Evolutionary conservation across 139 green algal genomes (phyloP).

Genomic region (Chlorella sp.): DNA sequence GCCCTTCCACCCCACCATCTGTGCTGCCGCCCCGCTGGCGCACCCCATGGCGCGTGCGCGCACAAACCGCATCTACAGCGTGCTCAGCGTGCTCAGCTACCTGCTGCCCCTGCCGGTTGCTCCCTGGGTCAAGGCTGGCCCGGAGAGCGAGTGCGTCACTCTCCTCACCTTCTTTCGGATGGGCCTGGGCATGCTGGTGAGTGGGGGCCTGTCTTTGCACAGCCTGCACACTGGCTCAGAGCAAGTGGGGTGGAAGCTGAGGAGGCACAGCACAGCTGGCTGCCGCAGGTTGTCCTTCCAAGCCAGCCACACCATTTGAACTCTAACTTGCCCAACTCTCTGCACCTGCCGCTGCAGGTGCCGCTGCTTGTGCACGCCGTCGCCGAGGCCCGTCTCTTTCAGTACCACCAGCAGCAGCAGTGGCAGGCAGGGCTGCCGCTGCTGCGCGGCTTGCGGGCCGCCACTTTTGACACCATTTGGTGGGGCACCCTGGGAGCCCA

Average conservation of each 20-base stretch:
- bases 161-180: background rate
- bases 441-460: no score
- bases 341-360: background rate
- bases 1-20: background rate
- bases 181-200: background rate
- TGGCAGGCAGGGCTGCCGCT: background rate
- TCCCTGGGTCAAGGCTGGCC: no score
- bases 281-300: no score
- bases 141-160: background rate
- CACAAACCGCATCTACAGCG: background rate
- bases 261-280: background rate
- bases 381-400: background rate
- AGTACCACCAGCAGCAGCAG: background rate
- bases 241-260: no score
- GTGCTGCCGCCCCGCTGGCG: background rate
- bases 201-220: background rate
- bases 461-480: background rate
- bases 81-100: background rate
- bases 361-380: background rate
- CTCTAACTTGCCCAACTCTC: no score
- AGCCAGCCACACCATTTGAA: no score
- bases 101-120: background rate
- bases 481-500: background rate
- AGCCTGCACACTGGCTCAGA: no score
- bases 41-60: no score